Conservation (phyloP, 108 stramenopile genomes). For the Conticribra guillardii region DNA sequence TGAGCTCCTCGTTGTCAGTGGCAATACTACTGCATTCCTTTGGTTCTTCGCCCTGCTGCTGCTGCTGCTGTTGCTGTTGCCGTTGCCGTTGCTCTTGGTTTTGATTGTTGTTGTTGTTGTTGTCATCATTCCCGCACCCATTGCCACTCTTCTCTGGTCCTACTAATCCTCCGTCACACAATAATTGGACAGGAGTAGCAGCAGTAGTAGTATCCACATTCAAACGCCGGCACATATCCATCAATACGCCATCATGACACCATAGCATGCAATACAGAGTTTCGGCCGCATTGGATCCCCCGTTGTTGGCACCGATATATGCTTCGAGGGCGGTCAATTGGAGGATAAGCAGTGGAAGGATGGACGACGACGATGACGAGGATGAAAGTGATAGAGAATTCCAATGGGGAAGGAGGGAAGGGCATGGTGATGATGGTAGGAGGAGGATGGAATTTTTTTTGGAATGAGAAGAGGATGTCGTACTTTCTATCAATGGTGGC, state of each 20-base stretch:
- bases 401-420: slow-evolving; percentile 59
- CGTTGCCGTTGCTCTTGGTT: too few relatives aligned
- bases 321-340: slow-evolving; percentile 45
- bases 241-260: slow-evolving; percentile 70
- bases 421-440: slow-evolving; percentile 30
- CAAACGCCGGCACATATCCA: slow-evolving; percentile 65
- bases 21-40: background rate
- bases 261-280: slow-evolving; percentile 87
- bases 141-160: background rate
- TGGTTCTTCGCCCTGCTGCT: too few relatives aligned
- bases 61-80: too few relatives aligned
- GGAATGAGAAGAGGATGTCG: too few relatives aligned
- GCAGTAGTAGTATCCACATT: too few relatives aligned
- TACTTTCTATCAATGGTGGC: background rate
- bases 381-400: slow-evolving; percentile 44
- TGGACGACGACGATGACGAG: slow-evolving; percentile 16
- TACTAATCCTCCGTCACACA: too few relatives aligned
- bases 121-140: background rate
- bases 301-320: slow-evolving; percentile 45
- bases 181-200: too few relatives aligned
- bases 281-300: slow-evolving; percentile 86
- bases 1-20: background rate
- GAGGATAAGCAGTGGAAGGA: slow-evolving; percentile 30
- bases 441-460: slow-evolving; percentile 9
- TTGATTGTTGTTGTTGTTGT: too few relatives aligned